Conservation (phyloP, 2,329 filamentous ascomycete genomes). For the Diaporthe caulivora region DNA sequence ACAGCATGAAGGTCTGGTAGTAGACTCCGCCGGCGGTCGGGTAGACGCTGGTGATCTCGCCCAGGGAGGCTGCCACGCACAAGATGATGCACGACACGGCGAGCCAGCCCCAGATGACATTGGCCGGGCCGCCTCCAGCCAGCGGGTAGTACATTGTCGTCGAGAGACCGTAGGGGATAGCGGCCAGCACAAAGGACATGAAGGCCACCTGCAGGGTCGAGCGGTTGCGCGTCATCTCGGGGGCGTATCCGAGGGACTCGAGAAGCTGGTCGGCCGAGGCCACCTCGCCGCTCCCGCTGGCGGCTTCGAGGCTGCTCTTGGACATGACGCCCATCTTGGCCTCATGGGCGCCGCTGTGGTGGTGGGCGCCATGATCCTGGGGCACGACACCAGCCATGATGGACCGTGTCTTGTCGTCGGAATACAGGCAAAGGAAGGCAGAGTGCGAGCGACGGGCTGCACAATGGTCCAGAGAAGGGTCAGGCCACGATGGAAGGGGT, state of each 20-base stretch:
- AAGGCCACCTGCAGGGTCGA: slow-evolving; percentile 78
- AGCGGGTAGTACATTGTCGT: slow-evolving; percentile 78
- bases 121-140: slow-evolving; percentile 74
- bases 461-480: background rate
- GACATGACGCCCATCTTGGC: slow-evolving; percentile 17
- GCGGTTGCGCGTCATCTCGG: slow-evolving; percentile 73
- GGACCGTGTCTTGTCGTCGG: background rate
- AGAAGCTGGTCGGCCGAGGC: slow-evolving; percentile 72
- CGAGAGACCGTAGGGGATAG: slow-evolving; percentile 79
- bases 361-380: slow-evolving; percentile 35
- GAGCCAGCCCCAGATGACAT: slow-evolving; percentile 81
- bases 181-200: slow-evolving; percentile 82
- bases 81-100: slow-evolving; percentile 76
- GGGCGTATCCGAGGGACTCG: slow-evolving; percentile 74
- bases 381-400: slow-evolving; percentile 36
- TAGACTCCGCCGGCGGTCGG: slow-evolving; percentile 84
- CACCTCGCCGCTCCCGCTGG: slow-evolving; percentile 45
- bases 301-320: slow-evolving; percentile 37
- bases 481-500: background rate
- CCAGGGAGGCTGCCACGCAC: slow-evolving; percentile 77
- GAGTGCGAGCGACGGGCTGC: background rate
- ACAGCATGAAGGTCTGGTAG: slow-evolving; percentile 83
- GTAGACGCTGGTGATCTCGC: slow-evolving; percentile 81
- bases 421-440: background rate
- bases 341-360: slow-evolving; percentile 19